These are phyloP conservation scores for Blastobotrys aristatus DNA, from an alignment of 1,139 yeast species.

Conservation along the genomic window DNA sequence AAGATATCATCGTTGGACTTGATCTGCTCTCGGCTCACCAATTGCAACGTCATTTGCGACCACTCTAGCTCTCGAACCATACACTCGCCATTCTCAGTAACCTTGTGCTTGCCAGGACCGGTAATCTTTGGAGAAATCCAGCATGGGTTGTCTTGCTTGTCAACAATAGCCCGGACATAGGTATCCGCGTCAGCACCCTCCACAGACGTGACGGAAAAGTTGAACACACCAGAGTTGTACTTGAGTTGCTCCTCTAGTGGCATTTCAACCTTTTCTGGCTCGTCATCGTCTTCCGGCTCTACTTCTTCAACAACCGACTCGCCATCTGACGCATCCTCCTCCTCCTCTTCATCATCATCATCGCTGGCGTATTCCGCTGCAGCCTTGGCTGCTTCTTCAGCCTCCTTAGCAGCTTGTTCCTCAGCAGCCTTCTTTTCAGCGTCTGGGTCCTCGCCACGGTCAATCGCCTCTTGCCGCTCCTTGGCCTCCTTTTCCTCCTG, in stretches of 20 bases:
- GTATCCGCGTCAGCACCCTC: conserved; percentile 43
- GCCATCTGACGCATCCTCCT: conserved; percentile 28
- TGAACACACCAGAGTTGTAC: conserved; percentile 71
- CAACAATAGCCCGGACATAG: conserved; percentile 70
- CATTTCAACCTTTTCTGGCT: conserved; percentile 50
- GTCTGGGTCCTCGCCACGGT: conserved; percentile 28
- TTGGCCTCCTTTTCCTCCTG: conserved; percentile 27
- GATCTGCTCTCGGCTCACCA: conserved; percentile 48
- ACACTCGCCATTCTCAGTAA: conserved; percentile 66
- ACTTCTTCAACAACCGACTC: conserved; percentile 29
- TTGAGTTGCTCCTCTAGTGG: conserved; percentile 54
- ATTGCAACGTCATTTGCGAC: conserved; percentile 60
- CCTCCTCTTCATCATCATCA: conserved; percentile 22
- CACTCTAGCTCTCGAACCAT: conserved; percentile 70
- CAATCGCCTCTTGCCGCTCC: conserved; percentile 32
- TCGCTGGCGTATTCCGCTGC: conserved; percentile 15
- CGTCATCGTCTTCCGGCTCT: conserved; percentile 27
- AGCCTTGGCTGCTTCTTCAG: conserved; percentile 23
- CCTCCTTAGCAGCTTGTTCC: conserved; percentile 31
- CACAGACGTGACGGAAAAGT: conserved; percentile 53
- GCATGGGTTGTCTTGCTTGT: conserved; percentile 61
- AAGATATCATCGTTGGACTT: conserved; percentile 49
- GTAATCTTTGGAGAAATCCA: conserved; percentile 49
- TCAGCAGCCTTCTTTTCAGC: conserved; percentile 31
- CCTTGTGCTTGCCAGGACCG: conserved; percentile 37